A percentile compares a stretch with the other conserved stretches of the same genome.
phyloP scores from a whole-genome alignment of 345 rosid genomes.

The Noccaea caerulescens region DNA sequence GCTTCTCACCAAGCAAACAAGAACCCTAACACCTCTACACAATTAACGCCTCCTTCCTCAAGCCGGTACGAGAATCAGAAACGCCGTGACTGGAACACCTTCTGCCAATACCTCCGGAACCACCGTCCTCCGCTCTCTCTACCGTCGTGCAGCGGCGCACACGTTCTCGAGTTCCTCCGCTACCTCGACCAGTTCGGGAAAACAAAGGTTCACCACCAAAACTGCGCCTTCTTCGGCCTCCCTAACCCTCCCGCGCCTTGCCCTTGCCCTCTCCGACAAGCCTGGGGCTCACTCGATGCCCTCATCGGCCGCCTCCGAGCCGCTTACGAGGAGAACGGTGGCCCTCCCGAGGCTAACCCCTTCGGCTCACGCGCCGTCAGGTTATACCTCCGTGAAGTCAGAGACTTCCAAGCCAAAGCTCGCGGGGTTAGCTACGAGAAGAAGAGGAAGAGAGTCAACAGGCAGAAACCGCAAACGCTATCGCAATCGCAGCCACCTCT shows the following conservation, averaged over 20 bases:
- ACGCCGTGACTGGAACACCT: constrained; percentile 52
- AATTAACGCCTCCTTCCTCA: constrained; percentile 44
- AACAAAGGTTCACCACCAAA: constrained; percentile 44
- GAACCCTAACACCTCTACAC: constrained; percentile 37
- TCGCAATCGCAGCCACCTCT: constrained; percentile 33
- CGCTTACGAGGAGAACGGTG: constrained; percentile 49
- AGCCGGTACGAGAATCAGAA: constrained; percentile 51
- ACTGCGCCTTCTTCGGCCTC: constrained; percentile 45
- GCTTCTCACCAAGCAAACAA: constrained; percentile 39
- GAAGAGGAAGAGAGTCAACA: constrained; percentile 55
- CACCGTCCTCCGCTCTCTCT: constrained; percentile 49
- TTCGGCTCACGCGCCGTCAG: constrained; percentile 49
- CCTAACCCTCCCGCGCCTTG: constrained; percentile 48
- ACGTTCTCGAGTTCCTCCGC: constrained; percentile 47
- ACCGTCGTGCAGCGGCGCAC: constrained; percentile 48
- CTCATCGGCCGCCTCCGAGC: constrained; percentile 48
- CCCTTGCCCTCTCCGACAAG: constrained; percentile 47
- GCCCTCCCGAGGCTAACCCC: constrained; percentile 45
- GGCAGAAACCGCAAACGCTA: constrained; percentile 31
- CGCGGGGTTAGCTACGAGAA: constrained; percentile 47
- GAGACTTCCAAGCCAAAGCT: constrained; percentile 48
- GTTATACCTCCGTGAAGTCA: constrained; percentile 43
- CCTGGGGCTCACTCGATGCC: constrained; percentile 48
- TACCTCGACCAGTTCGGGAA: constrained; percentile 49
- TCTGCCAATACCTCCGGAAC: constrained; percentile 48